Conservation (phyloP, 148 eudicot species). For the Agrostemma githago region DNA sequence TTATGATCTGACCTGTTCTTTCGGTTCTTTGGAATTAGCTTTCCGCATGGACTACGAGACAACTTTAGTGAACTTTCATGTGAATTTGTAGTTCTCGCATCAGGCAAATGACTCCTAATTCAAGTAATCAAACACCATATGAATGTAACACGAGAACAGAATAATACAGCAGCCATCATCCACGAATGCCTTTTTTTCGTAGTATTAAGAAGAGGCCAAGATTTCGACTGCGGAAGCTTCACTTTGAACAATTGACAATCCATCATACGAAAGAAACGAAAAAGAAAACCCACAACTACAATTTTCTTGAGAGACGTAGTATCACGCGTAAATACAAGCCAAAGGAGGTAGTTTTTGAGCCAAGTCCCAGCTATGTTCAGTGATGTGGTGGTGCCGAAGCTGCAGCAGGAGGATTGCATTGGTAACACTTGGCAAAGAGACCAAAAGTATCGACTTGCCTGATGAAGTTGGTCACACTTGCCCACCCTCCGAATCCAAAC, state of each 20-base stretch:
- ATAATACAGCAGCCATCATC: background rate
- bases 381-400: constrained; percentile 25
- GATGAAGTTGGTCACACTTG: constrained; percentile 52
- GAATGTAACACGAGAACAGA: background rate
- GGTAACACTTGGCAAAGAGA: constrained; percentile 57
- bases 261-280: background rate
- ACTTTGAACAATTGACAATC: constrained; percentile 9
- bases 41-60: no score
- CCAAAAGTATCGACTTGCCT: constrained; percentile 57
- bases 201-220: constrained; percentile 7
- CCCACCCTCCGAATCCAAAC: constrained; percentile 70
- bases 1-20: no score
- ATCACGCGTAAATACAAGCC: constrained; percentile 14
- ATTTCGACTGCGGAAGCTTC: background rate
- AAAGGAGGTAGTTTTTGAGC: background rate
- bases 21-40: no score
- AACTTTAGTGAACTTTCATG: no score
- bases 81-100: background rate
- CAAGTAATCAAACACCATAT: background rate
- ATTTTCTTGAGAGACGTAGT: constrained; percentile 13
- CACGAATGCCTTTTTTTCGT: background rate
- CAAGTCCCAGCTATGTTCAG: background rate
- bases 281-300: constrained; percentile 12
- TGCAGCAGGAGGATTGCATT: constrained; percentile 33
- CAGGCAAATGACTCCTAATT: no score